These are phyloP conservation scores for Begonia masoniana DNA, from an alignment of 306 rosid genomes.

Conservation along the genomic window DNA sequence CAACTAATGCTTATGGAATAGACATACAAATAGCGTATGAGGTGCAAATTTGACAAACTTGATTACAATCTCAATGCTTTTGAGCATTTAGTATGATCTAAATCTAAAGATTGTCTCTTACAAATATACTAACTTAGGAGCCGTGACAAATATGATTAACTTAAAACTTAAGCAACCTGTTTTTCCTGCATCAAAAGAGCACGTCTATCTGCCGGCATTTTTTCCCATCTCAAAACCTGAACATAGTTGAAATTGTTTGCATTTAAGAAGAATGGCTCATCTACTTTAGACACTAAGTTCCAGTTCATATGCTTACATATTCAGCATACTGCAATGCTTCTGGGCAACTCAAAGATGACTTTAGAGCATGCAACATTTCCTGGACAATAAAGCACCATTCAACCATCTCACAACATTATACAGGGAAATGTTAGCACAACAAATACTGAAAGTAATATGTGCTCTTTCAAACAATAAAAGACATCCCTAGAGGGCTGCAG, in stretches of 20 bases:
- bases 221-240: constrained; percentile 85
- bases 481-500: too few relatives aligned
- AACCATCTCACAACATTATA: neutral
- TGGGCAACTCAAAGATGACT: constrained; percentile 36
- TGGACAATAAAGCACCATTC: constrained; percentile 15
- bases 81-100: too few relatives aligned
- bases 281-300: constrained; percentile 2
- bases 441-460: too few relatives aligned
- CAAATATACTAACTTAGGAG: neutral
- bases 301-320: constrained; percentile 36
- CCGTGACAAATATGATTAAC: neutral
- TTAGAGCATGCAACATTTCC: constrained; percentile 58
- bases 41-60: neutral
- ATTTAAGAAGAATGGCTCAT: neutral
- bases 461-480: too few relatives aligned
- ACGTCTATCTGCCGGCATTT: constrained; percentile 83
- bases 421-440: too few relatives aligned
- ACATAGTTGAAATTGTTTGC: neutral
- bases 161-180: constrained; percentile 36
- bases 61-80: neutral
- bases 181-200: constrained; percentile 85
- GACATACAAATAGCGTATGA: neutral
- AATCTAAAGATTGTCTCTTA: neutral
- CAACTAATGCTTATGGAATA: neutral
- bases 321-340: constrained; percentile 80